These are phyloP conservation scores for Backusella circina DNA, from an alignment of 192 early-diverging fungal genomes.

Conservation along the genomic window DNA sequence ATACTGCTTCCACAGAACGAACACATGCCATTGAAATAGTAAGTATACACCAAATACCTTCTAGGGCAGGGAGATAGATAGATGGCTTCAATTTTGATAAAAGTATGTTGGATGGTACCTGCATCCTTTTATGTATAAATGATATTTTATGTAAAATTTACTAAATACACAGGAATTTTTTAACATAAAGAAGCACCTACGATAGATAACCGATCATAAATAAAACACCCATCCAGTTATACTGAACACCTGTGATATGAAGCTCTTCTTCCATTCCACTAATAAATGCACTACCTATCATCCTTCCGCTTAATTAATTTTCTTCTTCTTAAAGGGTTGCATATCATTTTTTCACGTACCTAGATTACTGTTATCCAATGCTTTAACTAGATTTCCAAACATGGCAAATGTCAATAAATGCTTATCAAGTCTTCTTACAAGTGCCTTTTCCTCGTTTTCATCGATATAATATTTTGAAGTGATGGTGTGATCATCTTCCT, in stretches of 20 bases:
- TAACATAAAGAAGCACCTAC: not conserved
- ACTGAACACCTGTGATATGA: slow-evolving; percentile 27
- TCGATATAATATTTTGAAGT: not conserved
- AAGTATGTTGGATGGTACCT: slow-evolving; percentile 35
- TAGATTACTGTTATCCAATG: slow-evolving; percentile 34
- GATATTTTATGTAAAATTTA: not conserved
- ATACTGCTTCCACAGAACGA: slow-evolving; percentile 23
- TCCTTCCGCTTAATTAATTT: not conserved
- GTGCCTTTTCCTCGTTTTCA: slow-evolving; percentile 15
- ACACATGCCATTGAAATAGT: slow-evolving; percentile 36
- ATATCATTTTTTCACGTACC: not conserved
- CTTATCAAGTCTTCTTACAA: slow-evolving; percentile 29
- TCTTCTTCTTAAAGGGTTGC: not conserved
- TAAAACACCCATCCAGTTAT: slow-evolving; percentile 37
- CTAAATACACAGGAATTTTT: not conserved
- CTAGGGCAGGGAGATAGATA: slow-evolving; percentile 27
- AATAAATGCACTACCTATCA: slow-evolving; percentile 35
- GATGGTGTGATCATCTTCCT: not conserved
- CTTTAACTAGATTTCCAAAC: slow-evolving; percentile 36
- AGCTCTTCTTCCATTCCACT: slow-evolving; percentile 42
- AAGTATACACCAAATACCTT: slow-evolving; percentile 32
- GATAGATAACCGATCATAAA: slow-evolving; percentile 34
- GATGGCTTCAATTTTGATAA: slow-evolving; percentile 29
- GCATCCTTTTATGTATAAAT: slow-evolving; percentile 24
- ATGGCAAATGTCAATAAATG: slow-evolving; percentile 35